Conservation (phyloP, 257 asterid species). For the Solanum virginianum region DNA sequence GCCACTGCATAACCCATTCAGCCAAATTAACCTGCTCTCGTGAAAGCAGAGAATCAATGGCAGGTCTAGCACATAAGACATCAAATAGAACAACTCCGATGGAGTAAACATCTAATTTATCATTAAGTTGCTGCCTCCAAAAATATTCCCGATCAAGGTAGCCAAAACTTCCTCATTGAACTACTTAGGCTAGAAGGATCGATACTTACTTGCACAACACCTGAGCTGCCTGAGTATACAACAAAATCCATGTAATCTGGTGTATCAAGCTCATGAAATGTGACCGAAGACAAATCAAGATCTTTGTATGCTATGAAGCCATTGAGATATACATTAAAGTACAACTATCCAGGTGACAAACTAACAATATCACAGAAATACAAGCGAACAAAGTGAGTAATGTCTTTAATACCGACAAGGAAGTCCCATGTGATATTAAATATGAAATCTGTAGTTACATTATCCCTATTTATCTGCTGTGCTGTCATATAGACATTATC, state of each 20-base stretch:
- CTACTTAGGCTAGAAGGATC: conserved; percentile 39
- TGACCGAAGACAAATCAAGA: conserved; percentile 20
- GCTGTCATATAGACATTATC: conserved; percentile 47
- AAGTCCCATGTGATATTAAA: conserved; percentile 71
- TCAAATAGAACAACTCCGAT: not conserved
- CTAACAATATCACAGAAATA: conserved; percentile 81
- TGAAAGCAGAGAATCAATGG: not conserved
- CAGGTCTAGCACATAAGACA: no score
- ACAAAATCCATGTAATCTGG: conserved; percentile 31
- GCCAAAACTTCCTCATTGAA: conserved; percentile 8
- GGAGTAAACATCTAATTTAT: not conserved
- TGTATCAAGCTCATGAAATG: conserved; percentile 30
- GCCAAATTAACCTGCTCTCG: not conserved
- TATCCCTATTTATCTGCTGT: conserved; percentile 21
- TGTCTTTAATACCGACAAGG: conserved; percentile 23
- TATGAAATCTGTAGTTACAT: conserved; percentile 19
- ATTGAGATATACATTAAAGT: conserved; percentile 36
- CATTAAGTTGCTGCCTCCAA: not conserved
- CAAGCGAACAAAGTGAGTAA: conserved; percentile 46
- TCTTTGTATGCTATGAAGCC: conserved; percentile 10
- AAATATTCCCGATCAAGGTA: not conserved
- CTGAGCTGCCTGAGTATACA: conserved; percentile 2
- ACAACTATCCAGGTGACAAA: conserved; percentile 24
- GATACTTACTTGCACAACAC: conserved; percentile 32
- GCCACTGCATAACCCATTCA: not conserved